Base-by-base conservation (phyloP, 1,284 basidiomycete species). In the Cryptococcus sp. region DNA sequence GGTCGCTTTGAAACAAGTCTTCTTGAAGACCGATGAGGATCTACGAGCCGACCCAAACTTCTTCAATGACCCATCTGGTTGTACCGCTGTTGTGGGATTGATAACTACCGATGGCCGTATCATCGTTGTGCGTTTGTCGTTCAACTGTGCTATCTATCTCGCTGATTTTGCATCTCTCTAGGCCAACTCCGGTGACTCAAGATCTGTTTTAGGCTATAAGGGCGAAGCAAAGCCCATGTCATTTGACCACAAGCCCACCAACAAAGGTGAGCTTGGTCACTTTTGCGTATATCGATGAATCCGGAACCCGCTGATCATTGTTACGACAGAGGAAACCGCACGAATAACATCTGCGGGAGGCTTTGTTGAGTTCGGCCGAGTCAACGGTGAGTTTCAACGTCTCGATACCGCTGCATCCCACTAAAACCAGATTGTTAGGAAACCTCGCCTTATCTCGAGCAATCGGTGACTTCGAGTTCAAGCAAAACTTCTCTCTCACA, bases 151-250 rank as follows among this genome's bases (percentile, higher is more conserved):
- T n/a, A 15, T 50, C 41, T 6, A n/a, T 2, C n/a, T 20, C 49
- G 31, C 31, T 35, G 10, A 35, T 48, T 19, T 5, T 55, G 8
- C 22, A 40, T 47, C 16, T 35, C 8, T 3, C 17, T 66, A 95
- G 93, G 96, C 96, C 40, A 99, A 99, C 75, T 92, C 96, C 16
- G 96, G 96, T 50, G 96, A 99, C 80, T 99, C 96, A 17, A 84
- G 96, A 70, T 88, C 89, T 27, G 92, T 99, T n/a, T 82, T 99
- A 57, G 86, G 88, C 50, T 80, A 90, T 65, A 88, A 88, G 68
- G 96, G 96, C 17, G 84, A 87, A 69, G 93, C 87, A 6, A 90
- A 94, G 74, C 85, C 90, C 13, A 82, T 99, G 69, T 97, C 93
- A 71, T 88, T 85, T 69, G 96, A 99, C 76, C 96, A 99, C 80